Percentiles rank a stretch among this genome's conserved stretches.
phyloP scores from a whole-genome alignment of 768 basidiomycete species.

The Hypsizygus marmoreus region DNA sequence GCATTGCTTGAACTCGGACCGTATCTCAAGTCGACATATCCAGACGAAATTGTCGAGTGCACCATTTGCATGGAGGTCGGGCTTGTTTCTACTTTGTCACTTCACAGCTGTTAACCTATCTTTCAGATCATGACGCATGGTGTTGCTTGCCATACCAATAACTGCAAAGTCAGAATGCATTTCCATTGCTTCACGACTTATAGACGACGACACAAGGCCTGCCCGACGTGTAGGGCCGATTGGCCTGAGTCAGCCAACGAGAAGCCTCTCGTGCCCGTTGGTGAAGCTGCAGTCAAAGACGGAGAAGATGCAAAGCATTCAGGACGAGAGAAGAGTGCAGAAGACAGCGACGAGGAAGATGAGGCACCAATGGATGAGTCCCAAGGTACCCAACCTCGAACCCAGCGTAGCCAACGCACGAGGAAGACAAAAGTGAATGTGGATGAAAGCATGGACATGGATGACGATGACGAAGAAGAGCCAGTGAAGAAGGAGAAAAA shows the following conservation, averaged over 20 bases:
- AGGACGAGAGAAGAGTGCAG: slow-evolving; percentile 29
- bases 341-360: slow-evolving; percentile 44
- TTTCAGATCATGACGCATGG: slow-evolving; percentile 70
- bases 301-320: slow-evolving; percentile 53
- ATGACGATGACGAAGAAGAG: slow-evolving; percentile 40
- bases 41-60: slow-evolving; percentile 72
- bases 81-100: background rate
- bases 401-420: slow-evolving; percentile 33
- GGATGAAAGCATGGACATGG: slow-evolving; percentile 42
- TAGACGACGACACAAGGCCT: slow-evolving; percentile 43
- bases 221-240: slow-evolving; percentile 56
- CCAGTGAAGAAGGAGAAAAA: slow-evolving; percentile 18
- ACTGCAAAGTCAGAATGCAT: slow-evolving; percentile 69
- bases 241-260: slow-evolving; percentile 60
- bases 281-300: slow-evolving; percentile 67
- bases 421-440: slow-evolving; percentile 29
- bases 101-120: background rate
- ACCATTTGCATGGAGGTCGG: slow-evolving; percentile 71
- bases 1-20: slow-evolving; percentile 70
- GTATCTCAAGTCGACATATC: slow-evolving; percentile 75
- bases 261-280: slow-evolving; percentile 54
- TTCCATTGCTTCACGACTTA: slow-evolving; percentile 61
- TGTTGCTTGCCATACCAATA: slow-evolving; percentile 56
- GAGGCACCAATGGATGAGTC: slow-evolving; percentile 44
- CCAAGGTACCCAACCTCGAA: slow-evolving; percentile 26